Percentiles rank a stretch among this genome's conserved stretches.
phyloP scores from a whole-genome alignment of 257 asterid species.

The Solanum microdontum region DNA sequence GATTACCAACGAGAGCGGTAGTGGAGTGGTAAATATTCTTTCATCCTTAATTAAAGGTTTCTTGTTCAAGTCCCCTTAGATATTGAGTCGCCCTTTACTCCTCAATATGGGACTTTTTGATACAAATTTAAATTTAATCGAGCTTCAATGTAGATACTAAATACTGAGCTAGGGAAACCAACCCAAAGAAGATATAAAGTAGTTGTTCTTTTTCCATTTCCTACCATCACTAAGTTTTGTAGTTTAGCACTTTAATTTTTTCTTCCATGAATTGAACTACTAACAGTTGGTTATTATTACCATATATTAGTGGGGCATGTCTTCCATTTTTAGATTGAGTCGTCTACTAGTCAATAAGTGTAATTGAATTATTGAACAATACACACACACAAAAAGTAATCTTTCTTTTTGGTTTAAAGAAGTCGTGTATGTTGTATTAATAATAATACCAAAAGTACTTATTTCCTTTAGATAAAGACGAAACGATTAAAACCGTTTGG shows the following conservation, averaged over 20 bases:
- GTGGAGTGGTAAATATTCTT: accelerated
- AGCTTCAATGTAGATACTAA: too few relatives aligned
- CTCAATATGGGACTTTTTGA: too few relatives aligned
- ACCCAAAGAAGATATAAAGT: not conserved
- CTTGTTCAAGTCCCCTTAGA: accelerated
- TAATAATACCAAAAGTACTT: not conserved
- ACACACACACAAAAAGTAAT: not conserved
- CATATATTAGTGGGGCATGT: not conserved
- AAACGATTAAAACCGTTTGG: not conserved
- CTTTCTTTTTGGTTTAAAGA: not conserved
- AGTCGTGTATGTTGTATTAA: not conserved
- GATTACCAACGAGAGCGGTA: accelerated
- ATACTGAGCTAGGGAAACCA: not conserved
- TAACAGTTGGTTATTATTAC: not conserved
- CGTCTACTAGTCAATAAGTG: not conserved
- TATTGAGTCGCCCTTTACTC: not conserved
- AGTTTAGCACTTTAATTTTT: not conserved
- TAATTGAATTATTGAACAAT: not conserved
- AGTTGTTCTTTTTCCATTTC: not conserved
- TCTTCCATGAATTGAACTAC: not conserved
- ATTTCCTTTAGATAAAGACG: not conserved
- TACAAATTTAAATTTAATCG: too few relatives aligned
- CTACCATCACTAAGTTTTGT: not conserved
- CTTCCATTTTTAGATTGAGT: not conserved
- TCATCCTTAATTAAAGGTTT: too few relatives aligned